Evolutionary conservation across 768 basidiomycete genomes (phyloP).

Genomic region (Hypholoma fasciculare): DNA sequence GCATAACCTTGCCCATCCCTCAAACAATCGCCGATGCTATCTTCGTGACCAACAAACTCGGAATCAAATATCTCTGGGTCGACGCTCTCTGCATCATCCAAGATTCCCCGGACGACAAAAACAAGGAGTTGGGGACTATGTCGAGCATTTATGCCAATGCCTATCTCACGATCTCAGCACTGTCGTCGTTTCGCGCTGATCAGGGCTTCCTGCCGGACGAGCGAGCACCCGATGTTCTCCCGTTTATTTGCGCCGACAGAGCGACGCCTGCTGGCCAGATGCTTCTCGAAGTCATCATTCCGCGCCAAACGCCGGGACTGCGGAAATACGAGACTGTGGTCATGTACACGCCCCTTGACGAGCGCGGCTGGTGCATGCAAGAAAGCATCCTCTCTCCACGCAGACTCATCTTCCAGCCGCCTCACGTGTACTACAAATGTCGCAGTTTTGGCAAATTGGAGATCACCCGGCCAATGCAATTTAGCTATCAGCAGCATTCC

Average conservation of each 20-base stretch:
- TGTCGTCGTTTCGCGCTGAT: constrained; percentile 1
- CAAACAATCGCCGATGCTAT: constrained; percentile 4
- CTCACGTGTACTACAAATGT: constrained; percentile 6
- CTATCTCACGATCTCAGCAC: constrained; percentile 2
- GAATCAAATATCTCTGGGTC: constrained; percentile 2
- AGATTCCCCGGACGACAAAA: neutral
- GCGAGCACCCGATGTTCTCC: neutral
- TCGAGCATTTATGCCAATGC: neutral
- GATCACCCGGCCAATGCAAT: neutral
- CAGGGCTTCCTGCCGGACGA: constrained; percentile 3
- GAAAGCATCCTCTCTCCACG: constrained; percentile 7
- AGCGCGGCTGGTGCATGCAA: constrained; percentile 10
- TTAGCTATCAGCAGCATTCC: neutral
- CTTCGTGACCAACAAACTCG: neutral
- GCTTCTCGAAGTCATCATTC: neutral
- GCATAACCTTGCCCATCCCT: constrained; percentile 1
- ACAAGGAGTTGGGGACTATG: constrained; percentile 1
- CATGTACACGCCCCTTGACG: constrained; percentile 1
- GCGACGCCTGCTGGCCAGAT: neutral
- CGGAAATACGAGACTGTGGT: neutral
- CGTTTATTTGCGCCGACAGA: neutral
- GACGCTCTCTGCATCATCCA: constrained; percentile 8
- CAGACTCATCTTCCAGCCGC: constrained; percentile 5
- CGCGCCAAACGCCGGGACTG: neutral
- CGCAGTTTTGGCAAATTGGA: neutral